Base-by-base conservation (phyloP, 371 early-diverging fungal genomes). In the Zychaea mexicana region DNA sequence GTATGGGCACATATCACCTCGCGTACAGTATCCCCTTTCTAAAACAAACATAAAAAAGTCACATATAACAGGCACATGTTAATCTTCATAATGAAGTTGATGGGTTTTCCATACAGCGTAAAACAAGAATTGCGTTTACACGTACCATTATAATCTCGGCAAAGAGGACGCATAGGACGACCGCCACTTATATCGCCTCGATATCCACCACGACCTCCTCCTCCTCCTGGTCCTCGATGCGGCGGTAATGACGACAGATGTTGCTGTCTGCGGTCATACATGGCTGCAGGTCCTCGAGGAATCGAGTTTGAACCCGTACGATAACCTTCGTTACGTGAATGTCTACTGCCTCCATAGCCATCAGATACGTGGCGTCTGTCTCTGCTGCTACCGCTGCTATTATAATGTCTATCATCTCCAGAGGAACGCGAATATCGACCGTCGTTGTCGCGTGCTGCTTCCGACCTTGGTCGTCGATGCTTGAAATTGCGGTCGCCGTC, bases 1-100 rank as follows among this genome's bases (percentile, higher is more conserved):
- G 68, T 82, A 94, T 0, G 88, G 90, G 62, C 95, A 94, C 63
- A 83, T 71, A 47, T 93, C 91, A 8, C 94, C 95, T 36, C 92
- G 88, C 78, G 89, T 78, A 68, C 95, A 94, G 61, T 76, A 90
- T 33, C 95, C 95, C 59, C 86, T 85, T 64, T 92, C 68, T 74
- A 39, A 32, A n/a, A 12, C n/a, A 15, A 42, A 42, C n/a, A 42
- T 12, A 5, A 36, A 10, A 36, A 36, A 8, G 36, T 36, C 8
- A 36, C n/a, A 42, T 45, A 27, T 33, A 45, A 60, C 2, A 45
- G 17, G 13, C 24, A 49, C 3, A 30, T 27, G 30, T 46, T 22
- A 52, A 12, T 62, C 36, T 30, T 26, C 27, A 32, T 17, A 47
- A 60, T 30, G 52, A 3, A 52, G 7, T 47, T 47, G 47, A 9